Evolutionary conservation across 345 rosid genomes (phyloP), one percentile per base, ranked within the genome.

Genomic region (Passiflora organensis): DNA sequence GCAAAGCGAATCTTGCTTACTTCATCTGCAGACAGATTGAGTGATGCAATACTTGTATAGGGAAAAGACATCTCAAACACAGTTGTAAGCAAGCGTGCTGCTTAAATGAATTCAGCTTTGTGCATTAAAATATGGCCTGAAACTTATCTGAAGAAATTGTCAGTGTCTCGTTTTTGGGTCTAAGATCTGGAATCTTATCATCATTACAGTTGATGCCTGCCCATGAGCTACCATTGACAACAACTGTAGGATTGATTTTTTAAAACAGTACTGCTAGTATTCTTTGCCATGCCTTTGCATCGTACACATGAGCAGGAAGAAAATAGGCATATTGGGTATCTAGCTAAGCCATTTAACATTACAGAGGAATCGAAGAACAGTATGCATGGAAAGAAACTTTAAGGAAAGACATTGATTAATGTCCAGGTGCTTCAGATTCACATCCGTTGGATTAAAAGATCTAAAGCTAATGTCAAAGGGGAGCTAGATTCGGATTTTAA

Each of bases 1-100:
- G n/a, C 19, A 47, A 25, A 36, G 25, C 22, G 20, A 13, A 52
- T 43, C 48, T 58, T 24, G 12, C 64, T 24, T 23, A 11, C 25
- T 41, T n/a, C 41, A 55, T 63, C 14, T 39, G 55, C 47, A 15
- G 13, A 15, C 53, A 38, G 52, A 36, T 53, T 48, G 53, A 38
- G 52, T 28, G 34, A 2, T 16, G 38, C 54, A 0, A 15, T 8
- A 43, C 42, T 65, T 65, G 63, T 65, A 57, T 57, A 57, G 69
- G 37, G 39, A 63, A 55, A 48, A 41, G 43, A 15, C 13, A 50
- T 11, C 15, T 44, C 46, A 32, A 22, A 43, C 34, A 47, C 34
- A 47, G 17, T 17, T 65, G 44, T 51, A 5, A 58, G 13, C 13
- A 44, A 51, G 25, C 45, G 21, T 28, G 34, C 34, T 28, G 34